phyloP scores from a whole-genome alignment of 352 stramenopile species.

The Achlya hypogyna region DNA sequence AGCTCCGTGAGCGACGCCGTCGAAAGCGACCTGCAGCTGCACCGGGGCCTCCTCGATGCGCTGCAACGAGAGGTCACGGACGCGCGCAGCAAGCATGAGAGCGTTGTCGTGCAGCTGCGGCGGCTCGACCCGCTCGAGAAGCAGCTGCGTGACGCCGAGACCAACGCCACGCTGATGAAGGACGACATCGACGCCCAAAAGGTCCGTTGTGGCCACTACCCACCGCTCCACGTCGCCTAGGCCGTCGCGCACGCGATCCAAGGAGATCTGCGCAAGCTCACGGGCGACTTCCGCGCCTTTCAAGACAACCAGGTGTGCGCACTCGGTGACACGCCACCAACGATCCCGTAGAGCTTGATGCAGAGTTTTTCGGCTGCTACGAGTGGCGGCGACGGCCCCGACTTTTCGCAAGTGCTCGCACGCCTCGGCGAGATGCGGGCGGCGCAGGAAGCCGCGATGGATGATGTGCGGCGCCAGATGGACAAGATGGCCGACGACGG shows the following conservation, averaged over 20 bases:
- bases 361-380: conserved; percentile 3
- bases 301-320: conserved; percentile 12
- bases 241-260: not conserved
- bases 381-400: not conserved
- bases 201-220: not conserved
- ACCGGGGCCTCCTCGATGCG: not conserved
- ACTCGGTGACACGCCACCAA: too few species aligned
- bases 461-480: not conserved
- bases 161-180: not conserved
- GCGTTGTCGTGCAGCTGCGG: not conserved
- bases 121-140: not conserved
- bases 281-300: not conserved
- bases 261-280: conserved; percentile 7
- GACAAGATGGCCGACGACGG: not conserved
- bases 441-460: not conserved
- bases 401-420: conserved; percentile 11
- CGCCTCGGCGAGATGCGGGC: conserved; percentile 10
- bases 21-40: not conserved
- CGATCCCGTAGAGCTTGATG: conserved; percentile 11
- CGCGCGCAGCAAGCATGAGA: not conserved
- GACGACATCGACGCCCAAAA: conserved; percentile 7
- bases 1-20: not conserved
- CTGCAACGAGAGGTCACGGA: not conserved
- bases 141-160: not conserved
- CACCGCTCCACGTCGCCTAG: not conserved